A percentile compares a stretch with the other conserved stretches of the same genome.
Conservation (phyloP, 495 filamentous ascomycete genomes). For the Stereocaulon alpinum region DNA sequence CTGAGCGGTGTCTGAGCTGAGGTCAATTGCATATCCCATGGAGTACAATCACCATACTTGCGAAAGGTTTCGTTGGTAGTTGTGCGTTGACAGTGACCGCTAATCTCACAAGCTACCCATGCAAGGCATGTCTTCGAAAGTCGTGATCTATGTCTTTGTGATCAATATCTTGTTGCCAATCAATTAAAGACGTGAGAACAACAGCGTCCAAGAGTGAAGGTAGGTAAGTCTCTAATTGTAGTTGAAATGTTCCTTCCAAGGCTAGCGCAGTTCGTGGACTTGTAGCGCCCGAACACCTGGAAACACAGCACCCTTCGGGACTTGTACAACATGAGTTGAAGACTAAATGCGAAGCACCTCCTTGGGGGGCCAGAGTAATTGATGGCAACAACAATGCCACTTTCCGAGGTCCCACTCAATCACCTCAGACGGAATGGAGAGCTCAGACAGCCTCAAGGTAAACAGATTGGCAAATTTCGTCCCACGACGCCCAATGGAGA, state of each 20-base stretch:
- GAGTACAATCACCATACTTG: too few relatives aligned
- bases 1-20: too few relatives aligned
- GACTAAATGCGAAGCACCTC: background rate
- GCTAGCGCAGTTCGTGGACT: background rate
- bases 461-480: constrained; percentile 7
- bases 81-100: too few relatives aligned
- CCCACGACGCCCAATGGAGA: constrained; percentile 2
- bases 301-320: background rate
- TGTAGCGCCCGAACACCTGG: background rate
- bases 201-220: background rate
- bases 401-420: constrained; percentile 15
- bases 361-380: background rate
- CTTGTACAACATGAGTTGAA: background rate
- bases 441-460: background rate
- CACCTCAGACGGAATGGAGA: constrained; percentile 6
- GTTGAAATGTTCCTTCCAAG: background rate
- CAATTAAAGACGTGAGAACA: too few relatives aligned
- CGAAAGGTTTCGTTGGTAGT: too few relatives aligned
- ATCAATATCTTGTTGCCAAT: too few relatives aligned
- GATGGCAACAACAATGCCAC: constrained; percentile 10
- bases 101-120: too few relatives aligned
- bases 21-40: too few relatives aligned
- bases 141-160: too few relatives aligned
- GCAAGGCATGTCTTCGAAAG: too few relatives aligned
- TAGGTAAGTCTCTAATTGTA: constrained; percentile 2